Percentiles rank a stretch among this genome's conserved stretches.
phyloP scores from a whole-genome alignment of 129 eudicot species.

The Gnaphalium uliginosum region DNA sequence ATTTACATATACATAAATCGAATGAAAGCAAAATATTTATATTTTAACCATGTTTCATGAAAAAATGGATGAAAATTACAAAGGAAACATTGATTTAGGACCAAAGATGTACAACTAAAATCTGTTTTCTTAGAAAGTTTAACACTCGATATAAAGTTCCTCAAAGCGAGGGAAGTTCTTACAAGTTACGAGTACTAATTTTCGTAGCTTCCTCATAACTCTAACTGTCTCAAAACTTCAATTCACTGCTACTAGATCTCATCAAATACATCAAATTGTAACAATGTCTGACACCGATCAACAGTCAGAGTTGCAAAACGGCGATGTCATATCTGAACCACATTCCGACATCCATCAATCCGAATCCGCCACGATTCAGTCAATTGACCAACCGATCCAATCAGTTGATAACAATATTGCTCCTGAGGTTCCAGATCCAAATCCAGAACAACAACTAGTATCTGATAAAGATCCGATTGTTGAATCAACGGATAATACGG shows the following conservation, averaged over 20 bases:
- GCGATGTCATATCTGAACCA: conserved; percentile 32
- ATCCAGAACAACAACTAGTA: conserved; percentile 26
- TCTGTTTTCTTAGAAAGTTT: background rate
- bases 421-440: conserved; percentile 21
- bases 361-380: conserved; percentile 7
- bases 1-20: too few species aligned
- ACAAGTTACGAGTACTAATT: background rate
- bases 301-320: conserved; percentile 42
- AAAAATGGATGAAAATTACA: too few species aligned
- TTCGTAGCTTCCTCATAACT: conserved; percentile 20
- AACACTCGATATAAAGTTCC: background rate
- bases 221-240: conserved; percentile 14
- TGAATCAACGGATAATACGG: conserved; percentile 29
- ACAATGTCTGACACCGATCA: conserved; percentile 39
- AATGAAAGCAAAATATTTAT: too few species aligned
- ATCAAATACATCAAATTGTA: background rate
- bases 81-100: background rate
- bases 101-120: background rate
- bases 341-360: conserved; percentile 37
- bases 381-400: conserved; percentile 29
- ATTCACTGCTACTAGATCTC: conserved; percentile 24
- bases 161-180: too few species aligned
- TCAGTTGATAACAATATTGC: conserved; percentile 24
- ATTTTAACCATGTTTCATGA: too few species aligned
- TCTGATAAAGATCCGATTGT: conserved; percentile 10